phyloP scores from a whole-genome alignment of 176 grass and related monocot genomes.

The Juncus inflexus region DNA sequence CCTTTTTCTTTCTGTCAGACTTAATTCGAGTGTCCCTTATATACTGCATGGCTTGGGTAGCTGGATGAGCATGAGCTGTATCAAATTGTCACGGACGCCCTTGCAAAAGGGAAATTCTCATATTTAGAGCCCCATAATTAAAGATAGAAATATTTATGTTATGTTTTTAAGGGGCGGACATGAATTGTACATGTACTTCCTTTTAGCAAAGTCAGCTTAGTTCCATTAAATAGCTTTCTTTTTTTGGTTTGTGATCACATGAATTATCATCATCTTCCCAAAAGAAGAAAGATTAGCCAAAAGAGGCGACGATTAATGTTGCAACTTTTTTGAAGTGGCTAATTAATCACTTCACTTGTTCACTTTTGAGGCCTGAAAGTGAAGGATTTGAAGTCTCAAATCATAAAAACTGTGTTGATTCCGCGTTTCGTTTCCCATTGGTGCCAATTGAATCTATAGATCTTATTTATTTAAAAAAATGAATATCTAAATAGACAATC shows the following conservation, averaged over 20 bases:
- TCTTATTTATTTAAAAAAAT: too few species aligned
- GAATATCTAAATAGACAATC: too few species aligned
- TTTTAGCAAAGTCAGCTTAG: conserved; percentile 29
- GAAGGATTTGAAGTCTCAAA: too few species aligned
- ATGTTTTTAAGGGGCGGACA: not conserved
- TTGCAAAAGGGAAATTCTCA: too few species aligned
- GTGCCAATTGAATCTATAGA: too few species aligned
- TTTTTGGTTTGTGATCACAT: conserved; percentile 31
- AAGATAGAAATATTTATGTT: conserved; percentile 4
- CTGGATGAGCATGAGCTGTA: not conserved
- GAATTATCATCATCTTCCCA: conserved; percentile 26
- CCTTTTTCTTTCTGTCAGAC: conserved; percentile 3
- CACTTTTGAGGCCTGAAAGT: not conserved
- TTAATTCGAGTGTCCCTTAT: not conserved
- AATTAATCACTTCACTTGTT: not conserved
- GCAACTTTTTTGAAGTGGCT: conserved; percentile 4
- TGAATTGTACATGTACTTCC: conserved; percentile 10
- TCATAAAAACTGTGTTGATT: not conserved
- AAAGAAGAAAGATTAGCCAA: conserved; percentile 12
- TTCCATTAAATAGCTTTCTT: conserved; percentile 20
- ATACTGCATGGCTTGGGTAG: not conserved
- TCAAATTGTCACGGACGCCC: not conserved
- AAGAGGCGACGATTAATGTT: conserved; percentile 24
- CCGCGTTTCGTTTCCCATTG: too few species aligned
- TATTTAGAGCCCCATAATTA: too few species aligned